These are phyloP conservation scores for Neonectria ditissima DNA, from an alignment of 2,329 filamentous ascomycete species.

Conservation along the genomic window DNA sequence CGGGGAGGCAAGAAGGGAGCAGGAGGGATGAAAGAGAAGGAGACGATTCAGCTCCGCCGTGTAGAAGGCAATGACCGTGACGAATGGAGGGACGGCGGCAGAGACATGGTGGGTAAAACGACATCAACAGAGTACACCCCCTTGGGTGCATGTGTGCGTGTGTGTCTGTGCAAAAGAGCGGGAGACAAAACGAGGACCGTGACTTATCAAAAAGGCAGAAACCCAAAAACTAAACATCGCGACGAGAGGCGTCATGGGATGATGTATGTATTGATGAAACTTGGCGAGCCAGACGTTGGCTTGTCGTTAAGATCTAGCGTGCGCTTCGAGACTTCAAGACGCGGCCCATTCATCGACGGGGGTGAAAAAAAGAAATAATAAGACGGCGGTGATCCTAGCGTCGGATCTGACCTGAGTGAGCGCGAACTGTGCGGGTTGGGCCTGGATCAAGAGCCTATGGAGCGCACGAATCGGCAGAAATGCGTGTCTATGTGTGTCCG, in stretches of 20 bases:
- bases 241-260: conserved; percentile 7
- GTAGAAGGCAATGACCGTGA: conserved; percentile 22
- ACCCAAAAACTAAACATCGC: conserved; percentile 10
- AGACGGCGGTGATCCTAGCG: conserved; percentile 4
- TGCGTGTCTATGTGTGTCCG: conserved; percentile 1
- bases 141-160: conserved; percentile 26
- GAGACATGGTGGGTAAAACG: conserved; percentile 48
- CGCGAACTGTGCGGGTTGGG: conserved; percentile 4
- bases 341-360: conserved; percentile 4
- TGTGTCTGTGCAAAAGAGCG: conserved; percentile 16
- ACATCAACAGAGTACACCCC: conserved; percentile 34
- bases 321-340: conserved; percentile 7
- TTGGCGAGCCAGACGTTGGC: background rate
- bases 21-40: conserved; percentile 9
- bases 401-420: conserved; percentile 6
- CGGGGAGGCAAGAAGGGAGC: conserved; percentile 27
- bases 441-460: background rate
- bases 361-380: conserved; percentile 1
- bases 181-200: background rate
- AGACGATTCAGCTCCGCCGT: conserved; percentile 21
- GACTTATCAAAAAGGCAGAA: conserved; percentile 9
- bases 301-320: conserved; percentile 11
- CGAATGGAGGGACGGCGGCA: conserved; percentile 37
- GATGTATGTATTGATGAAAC: conserved; percentile 4
- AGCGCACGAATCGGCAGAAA: conserved; percentile 6